Conservation (phyloP, 768 basidiomycete genomes). For the Mycena sanguinolenta region DNA sequence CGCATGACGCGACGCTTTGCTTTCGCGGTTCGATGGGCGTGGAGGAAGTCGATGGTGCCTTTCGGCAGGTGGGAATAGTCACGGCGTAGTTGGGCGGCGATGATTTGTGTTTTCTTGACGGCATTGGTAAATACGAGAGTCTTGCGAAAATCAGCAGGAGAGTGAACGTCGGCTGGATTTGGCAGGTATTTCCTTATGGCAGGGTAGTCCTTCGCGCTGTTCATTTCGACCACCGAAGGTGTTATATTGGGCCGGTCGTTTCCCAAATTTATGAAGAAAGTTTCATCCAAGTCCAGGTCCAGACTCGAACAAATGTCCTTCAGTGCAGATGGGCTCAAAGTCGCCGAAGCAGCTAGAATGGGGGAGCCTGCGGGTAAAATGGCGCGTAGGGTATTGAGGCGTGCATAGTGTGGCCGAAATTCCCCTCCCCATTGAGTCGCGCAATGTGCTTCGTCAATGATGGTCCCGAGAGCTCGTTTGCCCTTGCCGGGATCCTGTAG, state of each 20-base stretch:
- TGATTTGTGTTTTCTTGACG: constrained; percentile 37
- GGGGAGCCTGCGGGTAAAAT: constrained; percentile 48
- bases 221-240: constrained; percentile 13
- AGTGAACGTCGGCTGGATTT: neutral
- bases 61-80: constrained; percentile 28
- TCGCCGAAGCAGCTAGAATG: constrained; percentile 50
- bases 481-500: too few relatives aligned
- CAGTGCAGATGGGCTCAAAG: constrained; percentile 46
- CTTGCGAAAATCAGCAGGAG: constrained; percentile 23
- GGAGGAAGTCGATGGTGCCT: constrained; percentile 40
- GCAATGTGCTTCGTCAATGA: too few relatives aligned
- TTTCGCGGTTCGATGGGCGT: constrained; percentile 39
- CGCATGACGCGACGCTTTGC: constrained; percentile 41
- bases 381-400: constrained; percentile 45
- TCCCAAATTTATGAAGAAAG: constrained; percentile 52
- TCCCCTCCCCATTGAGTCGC: too few relatives aligned
- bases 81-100: constrained; percentile 25
- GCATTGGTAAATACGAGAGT: constrained; percentile 39
- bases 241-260: constrained; percentile 51
- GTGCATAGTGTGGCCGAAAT: too few relatives aligned
- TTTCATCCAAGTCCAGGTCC: constrained; percentile 39
- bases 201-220: constrained; percentile 8
- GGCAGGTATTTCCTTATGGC: constrained; percentile 5
- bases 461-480: too few relatives aligned
- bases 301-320: constrained; percentile 41